Evolutionary conservation across 139 green algal species (phyloP).

Genomic region (Mesotaenium endlicherianum): DNA sequence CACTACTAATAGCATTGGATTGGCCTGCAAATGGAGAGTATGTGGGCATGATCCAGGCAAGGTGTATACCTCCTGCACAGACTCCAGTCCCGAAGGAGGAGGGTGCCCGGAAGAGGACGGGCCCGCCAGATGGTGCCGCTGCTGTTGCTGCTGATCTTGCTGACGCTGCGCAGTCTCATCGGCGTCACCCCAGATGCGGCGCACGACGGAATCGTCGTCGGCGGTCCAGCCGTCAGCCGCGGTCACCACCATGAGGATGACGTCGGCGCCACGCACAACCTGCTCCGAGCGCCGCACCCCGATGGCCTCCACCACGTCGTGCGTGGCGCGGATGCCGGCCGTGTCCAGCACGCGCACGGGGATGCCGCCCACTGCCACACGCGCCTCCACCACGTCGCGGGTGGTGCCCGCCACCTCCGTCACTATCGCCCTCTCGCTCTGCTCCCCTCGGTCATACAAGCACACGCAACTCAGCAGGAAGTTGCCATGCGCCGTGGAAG

Average conservation of each 20-base stretch:
- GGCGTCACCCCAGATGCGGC: constrained; percentile 4
- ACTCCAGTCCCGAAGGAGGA: too few species aligned
- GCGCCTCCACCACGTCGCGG: constrained; percentile 89
- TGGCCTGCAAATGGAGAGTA: too few species aligned
- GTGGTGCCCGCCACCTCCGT: constrained; percentile 91
- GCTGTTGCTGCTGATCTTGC: too few species aligned
- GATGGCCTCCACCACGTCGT: constrained; percentile 80
- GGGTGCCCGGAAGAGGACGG: too few species aligned
- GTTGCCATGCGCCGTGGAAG: too few species aligned
- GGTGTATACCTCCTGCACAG: too few species aligned
- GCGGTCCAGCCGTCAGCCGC: constrained; percentile 70
- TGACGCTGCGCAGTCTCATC: too few species aligned
- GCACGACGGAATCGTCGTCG: constrained; percentile 60
- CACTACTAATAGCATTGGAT: too few species aligned
- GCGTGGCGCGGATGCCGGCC: constrained; percentile 77
- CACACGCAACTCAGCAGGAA: not conserved
- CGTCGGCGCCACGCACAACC: constrained; percentile 71
- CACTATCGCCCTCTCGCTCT: constrained; percentile 86
- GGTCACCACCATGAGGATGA: constrained; percentile 86
- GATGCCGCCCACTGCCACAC: constrained; percentile 73
- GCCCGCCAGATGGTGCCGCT: too few species aligned
- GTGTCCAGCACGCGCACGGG: constrained; percentile 92
- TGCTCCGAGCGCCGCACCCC: constrained; percentile 35
- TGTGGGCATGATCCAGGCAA: too few species aligned
- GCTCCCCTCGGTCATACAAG: not conserved